phyloP scores from a whole-genome alignment of 2,329 filamentous ascomycete species.

The Talaromyces sp. region DNA sequence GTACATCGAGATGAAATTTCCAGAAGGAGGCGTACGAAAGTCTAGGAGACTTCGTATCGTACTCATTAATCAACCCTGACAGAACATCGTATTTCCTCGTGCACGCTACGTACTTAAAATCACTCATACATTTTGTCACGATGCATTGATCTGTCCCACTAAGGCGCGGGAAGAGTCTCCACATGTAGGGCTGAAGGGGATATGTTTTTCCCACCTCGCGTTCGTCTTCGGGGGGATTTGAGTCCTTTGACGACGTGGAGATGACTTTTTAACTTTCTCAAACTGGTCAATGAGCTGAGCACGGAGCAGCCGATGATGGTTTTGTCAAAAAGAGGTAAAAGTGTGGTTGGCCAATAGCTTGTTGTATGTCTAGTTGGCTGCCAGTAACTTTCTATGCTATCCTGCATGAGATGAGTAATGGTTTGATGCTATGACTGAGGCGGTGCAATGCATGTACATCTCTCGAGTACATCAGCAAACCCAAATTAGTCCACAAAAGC shows the following conservation, averaged over 20 bases:
- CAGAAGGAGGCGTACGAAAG: not conserved
- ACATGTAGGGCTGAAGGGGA: conserved; percentile 6
- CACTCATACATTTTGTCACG: not conserved
- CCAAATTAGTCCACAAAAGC: not conserved
- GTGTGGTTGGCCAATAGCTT: not conserved
- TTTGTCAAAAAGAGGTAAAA: not conserved
- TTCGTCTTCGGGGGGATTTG: not conserved
- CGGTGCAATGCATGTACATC: not conserved
- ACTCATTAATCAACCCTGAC: not conserved
- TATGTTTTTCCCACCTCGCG: not conserved
- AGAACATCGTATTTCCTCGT: too few relatives aligned
- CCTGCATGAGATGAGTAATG: not conserved
- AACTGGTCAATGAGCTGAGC: not conserved
- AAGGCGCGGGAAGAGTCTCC: conserved; percentile 2
- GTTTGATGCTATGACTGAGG: not conserved
- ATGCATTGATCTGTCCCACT: not conserved
- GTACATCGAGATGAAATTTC: not conserved
- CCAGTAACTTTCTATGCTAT: not conserved
- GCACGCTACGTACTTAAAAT: not conserved
- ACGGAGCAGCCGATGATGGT: not conserved
- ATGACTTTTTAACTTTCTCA: not conserved
- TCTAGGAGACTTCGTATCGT: not conserved
- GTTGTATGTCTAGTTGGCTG: not conserved
- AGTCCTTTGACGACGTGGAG: not conserved
- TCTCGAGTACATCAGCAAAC: not conserved